Percentiles rank a stretch among this genome's conserved stretches.
Evolutionary conservation across 2,329 filamentous ascomycete genomes (phyloP).

Genomic region (Colletotrichum higginsianum): DNA sequence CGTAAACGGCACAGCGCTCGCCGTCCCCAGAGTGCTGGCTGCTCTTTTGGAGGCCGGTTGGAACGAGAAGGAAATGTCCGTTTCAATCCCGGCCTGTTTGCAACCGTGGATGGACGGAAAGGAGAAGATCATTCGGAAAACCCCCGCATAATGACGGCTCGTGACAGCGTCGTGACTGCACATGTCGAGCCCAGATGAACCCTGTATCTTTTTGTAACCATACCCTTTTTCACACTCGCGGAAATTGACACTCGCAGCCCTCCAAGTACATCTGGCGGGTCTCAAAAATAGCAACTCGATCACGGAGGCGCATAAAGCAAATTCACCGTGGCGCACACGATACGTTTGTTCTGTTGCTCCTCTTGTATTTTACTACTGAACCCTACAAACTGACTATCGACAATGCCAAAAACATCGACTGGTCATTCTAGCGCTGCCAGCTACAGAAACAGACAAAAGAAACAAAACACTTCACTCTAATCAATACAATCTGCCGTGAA

Average conservation of each 20-base stretch:
- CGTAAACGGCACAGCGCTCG: constrained; percentile 93
- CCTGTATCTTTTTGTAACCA: constrained; percentile 13
- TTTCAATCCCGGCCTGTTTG: constrained; percentile 84
- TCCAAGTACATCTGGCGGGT: not conserved
- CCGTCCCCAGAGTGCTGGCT: constrained; percentile 89
- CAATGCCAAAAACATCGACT: constrained; percentile 11
- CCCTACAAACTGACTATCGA: constrained; percentile 1
- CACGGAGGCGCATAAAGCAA: not conserved
- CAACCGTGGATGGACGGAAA: constrained; percentile 87
- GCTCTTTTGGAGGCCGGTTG: constrained; percentile 93
- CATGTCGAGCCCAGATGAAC: not conserved
- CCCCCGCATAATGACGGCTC: not conserved
- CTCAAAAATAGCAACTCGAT: not conserved
- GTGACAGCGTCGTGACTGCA: not conserved
- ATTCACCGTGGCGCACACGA: not conserved
- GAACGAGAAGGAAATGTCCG: constrained; percentile 77
- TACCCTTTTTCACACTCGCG: not conserved
- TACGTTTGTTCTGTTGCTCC: not conserved
- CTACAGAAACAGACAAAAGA: constrained; percentile 27
- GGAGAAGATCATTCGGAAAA: constrained; percentile 70
- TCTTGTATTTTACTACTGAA: constrained; percentile 13
- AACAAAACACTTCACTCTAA: constrained; percentile 18
- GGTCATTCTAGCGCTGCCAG: constrained; percentile 6
- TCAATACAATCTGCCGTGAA: constrained; percentile 27
- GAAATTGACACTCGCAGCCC: too few relatives aligned